Evolutionary conservation across 2,329 filamentous ascomycete genomes (phyloP), one percentile per base, ranked within the genome.

Genomic region (Penicillium sp.): DNA sequence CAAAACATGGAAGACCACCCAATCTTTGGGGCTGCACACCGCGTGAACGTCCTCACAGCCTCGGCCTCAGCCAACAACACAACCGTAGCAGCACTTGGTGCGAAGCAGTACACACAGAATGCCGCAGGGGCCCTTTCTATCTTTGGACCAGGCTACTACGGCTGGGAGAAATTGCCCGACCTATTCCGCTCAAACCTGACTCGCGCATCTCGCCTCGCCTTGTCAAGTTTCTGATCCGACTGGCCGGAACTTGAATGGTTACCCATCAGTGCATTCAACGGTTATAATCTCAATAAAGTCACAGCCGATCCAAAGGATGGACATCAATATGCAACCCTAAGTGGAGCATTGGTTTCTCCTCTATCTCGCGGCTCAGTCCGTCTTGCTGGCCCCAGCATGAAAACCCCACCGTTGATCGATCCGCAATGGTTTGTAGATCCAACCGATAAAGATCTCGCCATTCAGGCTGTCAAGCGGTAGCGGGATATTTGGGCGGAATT

Each of bases 1-100:
- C 57, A 66, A 62, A 79, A 81, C 53, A 72, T 84, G 60, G 74
- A 75, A 58, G 81, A 84, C 54, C 74, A 77, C 44, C 52, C 58
- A 29, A 63, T 70, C 54, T 73, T 71, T 53, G 69, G 70, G 17
- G 65, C 73, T 33, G 66, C 71, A 10, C 71, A 73, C 57, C 66
- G 68, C 6, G 70, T 78, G 38, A 73, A 73, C 55, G 66, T 72
- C 7, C 64, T 69, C 39, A 75, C 72, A n/a, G 61, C 66, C 4
- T 66, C 66, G 8, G 56, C 65, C 27, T 57, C 63, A 17, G 59
- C 66, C 13, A 62, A 63, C 29, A 62, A 72, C 48, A 56, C 65
- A 6, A 56, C 61, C 4, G 58, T 67, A 12, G 60, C 65, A 5
- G 61, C 62, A 17, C 55, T 61, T 47, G 56, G 57, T 25, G 61